Conservation (phyloP, 495 filamentous ascomycete genomes). For the Penicillium ochrochloron region DNA sequence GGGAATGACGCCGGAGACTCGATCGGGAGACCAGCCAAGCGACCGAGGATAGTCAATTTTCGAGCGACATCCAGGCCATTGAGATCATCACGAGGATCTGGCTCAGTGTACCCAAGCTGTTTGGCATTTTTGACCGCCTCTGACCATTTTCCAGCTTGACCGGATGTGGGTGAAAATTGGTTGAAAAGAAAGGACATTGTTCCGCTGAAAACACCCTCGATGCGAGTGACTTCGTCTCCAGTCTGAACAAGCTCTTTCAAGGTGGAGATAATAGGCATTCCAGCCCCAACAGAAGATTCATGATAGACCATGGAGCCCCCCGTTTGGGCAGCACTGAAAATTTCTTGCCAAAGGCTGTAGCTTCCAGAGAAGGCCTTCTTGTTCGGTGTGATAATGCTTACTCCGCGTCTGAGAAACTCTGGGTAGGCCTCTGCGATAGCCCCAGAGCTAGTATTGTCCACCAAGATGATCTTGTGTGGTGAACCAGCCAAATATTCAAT, state of each 20-base stretch:
- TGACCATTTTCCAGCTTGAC: not conserved
- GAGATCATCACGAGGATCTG: not conserved
- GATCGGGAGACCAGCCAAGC: not conserved
- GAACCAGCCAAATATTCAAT: not conserved
- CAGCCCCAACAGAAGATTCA: not conserved
- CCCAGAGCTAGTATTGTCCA: not conserved
- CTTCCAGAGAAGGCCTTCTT: constrained; percentile 1
- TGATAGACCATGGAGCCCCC: not conserved
- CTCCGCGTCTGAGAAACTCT: not conserved
- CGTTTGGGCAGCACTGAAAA: not conserved
- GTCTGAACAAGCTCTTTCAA: not conserved
- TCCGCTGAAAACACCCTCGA: not conserved
- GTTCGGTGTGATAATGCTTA: constrained; percentile 2
- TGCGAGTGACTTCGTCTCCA: not conserved
- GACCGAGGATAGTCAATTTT: not conserved
- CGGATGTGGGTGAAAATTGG: not conserved
- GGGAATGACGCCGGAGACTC: not conserved
- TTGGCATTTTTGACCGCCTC: not conserved
- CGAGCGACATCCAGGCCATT: not conserved
- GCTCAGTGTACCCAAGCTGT: not conserved
- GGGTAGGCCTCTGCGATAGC: not conserved
- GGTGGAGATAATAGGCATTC: not conserved
- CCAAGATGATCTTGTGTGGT: not conserved
- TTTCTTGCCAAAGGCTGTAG: not conserved
- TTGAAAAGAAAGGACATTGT: not conserved